These are phyloP conservation scores for Neonothopanus nambi DNA, from an alignment of 1,284 basidiomycete genomes.

Conservation along the genomic window DNA sequence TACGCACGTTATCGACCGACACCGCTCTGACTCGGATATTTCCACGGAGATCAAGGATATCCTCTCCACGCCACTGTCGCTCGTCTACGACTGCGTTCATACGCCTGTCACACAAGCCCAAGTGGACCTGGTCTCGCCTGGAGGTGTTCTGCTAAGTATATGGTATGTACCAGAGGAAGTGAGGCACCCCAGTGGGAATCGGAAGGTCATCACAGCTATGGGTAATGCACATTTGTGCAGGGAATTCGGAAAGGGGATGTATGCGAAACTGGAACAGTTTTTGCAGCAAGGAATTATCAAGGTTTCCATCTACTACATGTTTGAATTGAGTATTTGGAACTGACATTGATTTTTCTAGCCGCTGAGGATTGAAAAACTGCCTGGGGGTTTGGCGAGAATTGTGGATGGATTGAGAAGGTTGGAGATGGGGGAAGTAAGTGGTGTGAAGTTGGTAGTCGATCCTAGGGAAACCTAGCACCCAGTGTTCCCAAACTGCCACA, in stretches of 20 bases:
- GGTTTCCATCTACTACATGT: background rate
- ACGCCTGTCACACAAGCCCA: background rate
- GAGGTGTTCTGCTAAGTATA: constrained; percentile 4
- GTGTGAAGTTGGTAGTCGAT: constrained; percentile 2
- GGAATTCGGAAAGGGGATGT: constrained; percentile 6
- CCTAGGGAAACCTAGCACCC: background rate
- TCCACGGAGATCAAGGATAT: background rate
- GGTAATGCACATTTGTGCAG: background rate
- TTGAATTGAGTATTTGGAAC: background rate
- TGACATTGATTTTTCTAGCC: background rate
- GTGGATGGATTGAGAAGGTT: constrained; percentile 5
- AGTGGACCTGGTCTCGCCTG: background rate
- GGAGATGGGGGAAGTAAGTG: background rate
- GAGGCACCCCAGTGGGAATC: background rate
- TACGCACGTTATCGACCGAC: background rate
- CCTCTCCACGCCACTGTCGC: background rate
- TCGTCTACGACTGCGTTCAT: constrained; percentile 4
- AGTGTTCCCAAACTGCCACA: too few species aligned
- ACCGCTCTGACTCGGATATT: background rate
- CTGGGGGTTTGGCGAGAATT: background rate
- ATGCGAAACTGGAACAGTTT: background rate
- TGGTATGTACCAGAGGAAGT: background rate
- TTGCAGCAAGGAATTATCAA: constrained; percentile 9
- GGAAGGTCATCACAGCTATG: background rate
- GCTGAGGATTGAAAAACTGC: constrained; percentile 1